A percentile compares a stretch with the other conserved stretches of the same genome.
Conservation (phyloP, 176 grass and related monocot species). For the Eragrostis curvula region DNA sequence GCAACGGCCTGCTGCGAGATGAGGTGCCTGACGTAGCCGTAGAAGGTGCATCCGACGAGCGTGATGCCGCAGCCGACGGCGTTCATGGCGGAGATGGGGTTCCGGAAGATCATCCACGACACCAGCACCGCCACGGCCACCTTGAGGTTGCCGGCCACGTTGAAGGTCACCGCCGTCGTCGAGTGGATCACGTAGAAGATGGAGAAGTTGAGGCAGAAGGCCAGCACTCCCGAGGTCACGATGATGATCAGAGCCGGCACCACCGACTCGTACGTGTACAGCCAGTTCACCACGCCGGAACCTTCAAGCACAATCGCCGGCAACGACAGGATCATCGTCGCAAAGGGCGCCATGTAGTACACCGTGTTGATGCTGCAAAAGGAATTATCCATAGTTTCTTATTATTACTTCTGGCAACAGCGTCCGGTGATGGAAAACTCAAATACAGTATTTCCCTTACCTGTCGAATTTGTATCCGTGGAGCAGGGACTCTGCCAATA, state of each 20-base stretch:
- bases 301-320: slow-evolving; percentile 70
- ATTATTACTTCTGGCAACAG: no score
- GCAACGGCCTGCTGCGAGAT: slow-evolving; percentile 35
- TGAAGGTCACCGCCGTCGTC: slow-evolving; percentile 79
- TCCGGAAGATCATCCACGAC: slow-evolving; percentile 93
- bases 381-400: no score
- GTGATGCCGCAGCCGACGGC: slow-evolving; percentile 80
- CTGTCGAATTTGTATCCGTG: slow-evolving; percentile 94
- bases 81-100: slow-evolving; percentile 92
- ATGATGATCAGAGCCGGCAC: slow-evolving; percentile 62
- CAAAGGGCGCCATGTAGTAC: slow-evolving; percentile 89
- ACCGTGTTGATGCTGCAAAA: slow-evolving; percentile 75
- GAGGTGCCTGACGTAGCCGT: slow-evolving; percentile 83
- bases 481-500: slow-evolving; percentile 80
- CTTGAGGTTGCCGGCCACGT: slow-evolving; percentile 80
- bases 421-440: no score
- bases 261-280: slow-evolving; percentile 63
- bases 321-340: slow-evolving; percentile 72
- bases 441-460: no score
- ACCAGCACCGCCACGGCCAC: slow-evolving; percentile 86
- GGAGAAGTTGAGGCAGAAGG: slow-evolving; percentile 86
- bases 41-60: slow-evolving; percentile 87
- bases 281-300: slow-evolving; percentile 60
- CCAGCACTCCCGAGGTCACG: slow-evolving; percentile 60
- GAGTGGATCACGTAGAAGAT: slow-evolving; percentile 89